Base-by-base conservation (phyloP, 2,329 filamentous ascomycete genomes). In the Domatiomyces globalis region DNA sequence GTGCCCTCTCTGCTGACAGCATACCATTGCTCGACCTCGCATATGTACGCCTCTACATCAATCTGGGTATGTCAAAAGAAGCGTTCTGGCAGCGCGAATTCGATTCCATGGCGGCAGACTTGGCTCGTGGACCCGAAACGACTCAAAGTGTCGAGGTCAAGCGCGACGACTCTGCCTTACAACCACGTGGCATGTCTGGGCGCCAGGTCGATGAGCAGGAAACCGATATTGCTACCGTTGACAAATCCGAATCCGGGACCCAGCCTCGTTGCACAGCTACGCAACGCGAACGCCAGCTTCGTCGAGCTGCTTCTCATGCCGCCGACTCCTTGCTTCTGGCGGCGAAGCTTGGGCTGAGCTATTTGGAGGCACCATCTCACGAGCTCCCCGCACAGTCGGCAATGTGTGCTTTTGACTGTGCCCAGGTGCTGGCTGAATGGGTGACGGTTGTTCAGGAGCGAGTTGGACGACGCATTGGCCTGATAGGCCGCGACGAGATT, bases 231-330 rank as follows among this genome's bases (percentile, higher is more conserved):
- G 27, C 17, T 15, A 18, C 7, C 8, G 12, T 27, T 17, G 45
- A 47, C 20, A 36, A 4, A 12, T 45, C 43, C 8, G 22, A 45
- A 27, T 17, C 9, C 7, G 33, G 33, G 10, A 63, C 42, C 63
- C 63, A 50, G 65, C 20, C 45, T 27, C 52, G 49, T 29, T 15
- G 22, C 15, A 45, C 47, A 19, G 80, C 77, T 9, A 81, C 84
- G 0, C 83, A 84, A 52, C 83, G 88, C 2, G 90, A 98, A 68
- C 84, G 83, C 58, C 87, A 94, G 62, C 74, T 96, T 18, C 83
- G 90, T 44, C 94, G 90, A 65, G 92, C 92, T n/a, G 92, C 90
- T 0, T 94, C 88, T 63, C 95, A 94, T 63, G 92, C 92, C 1
- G 88, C 87, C 1, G 88, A 95, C 65, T 94, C 89, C 0, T 77